These are phyloP conservation scores for Floccularia luteovirens DNA, from an alignment of 768 basidiomycete species.

Conservation along the genomic window DNA sequence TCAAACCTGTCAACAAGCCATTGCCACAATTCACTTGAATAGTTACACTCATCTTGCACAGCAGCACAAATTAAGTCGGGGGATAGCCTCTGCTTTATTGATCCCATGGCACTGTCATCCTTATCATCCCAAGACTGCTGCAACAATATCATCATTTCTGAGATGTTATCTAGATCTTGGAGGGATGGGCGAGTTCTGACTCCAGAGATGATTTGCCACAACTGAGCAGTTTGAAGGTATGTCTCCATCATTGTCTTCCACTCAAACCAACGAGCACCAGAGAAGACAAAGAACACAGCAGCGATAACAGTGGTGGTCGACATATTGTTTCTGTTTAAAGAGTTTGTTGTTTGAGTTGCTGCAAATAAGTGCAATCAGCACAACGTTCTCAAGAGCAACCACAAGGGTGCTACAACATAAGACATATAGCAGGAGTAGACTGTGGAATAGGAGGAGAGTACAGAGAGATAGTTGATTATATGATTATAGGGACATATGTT, in stretches of 20 bases:
- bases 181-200: too few species aligned
- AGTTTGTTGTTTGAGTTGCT: background rate
- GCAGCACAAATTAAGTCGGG: background rate
- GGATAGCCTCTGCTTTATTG: background rate
- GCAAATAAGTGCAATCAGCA: background rate
- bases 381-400: slow-evolving; percentile 4
- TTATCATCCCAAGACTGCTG: background rate
- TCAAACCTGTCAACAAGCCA: background rate
- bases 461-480: too few species aligned
- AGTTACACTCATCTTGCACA: background rate
- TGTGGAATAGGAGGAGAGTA: too few species aligned
- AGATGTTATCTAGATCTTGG: background rate
- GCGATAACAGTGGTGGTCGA: background rate
- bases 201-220: background rate
- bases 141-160: background rate
- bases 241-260: background rate
- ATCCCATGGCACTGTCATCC: background rate
- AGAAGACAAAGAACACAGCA: background rate
- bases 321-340: background rate
- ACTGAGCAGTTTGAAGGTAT: background rate
- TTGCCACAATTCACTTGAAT: background rate
- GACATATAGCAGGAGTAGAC: too few species aligned
- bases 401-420: too few species aligned
- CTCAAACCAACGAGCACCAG: background rate
- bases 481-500: too few species aligned